Evolutionary conservation across 1,284 basidiomycete genomes (phyloP), one percentile per base, ranked within the genome.

Genomic region (Tetrapyrgos nigripes): DNA sequence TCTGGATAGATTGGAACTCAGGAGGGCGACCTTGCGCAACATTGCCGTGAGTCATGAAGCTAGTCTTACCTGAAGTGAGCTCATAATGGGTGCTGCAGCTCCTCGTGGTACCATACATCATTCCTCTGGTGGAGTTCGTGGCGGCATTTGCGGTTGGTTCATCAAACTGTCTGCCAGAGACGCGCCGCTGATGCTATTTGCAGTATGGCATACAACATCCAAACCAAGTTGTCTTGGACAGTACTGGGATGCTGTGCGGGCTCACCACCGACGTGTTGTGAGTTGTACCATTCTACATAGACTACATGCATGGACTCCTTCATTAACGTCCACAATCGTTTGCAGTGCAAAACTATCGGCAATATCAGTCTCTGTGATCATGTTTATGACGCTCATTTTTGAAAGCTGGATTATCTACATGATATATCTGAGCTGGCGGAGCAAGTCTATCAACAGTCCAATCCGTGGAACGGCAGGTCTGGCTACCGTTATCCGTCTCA

Each of bases 341-440:
- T n/a, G n/a, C 35, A 64, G 62, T 9, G 35, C 46, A 3, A 47
- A 46, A 46, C 49, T 54, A 14, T 47, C 55, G 3, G 40, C 48
- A 17, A 55, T 58, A 14, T 59, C 47, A 27, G 54, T 55, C 14
- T 43, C 49, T 17, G 19, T 49, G 3, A 49, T 64, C 2, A 57
- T 64, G 60, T 31, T 58, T 40, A 60, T 55, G 9, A 64, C 62
- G 13, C 45, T 58, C 28, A 50, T 49, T 24, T 44, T 62, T 17
- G 28, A 57, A 21, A 21, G 4, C 40, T n/a, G 51, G 3, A 50
- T 55, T 6, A 24, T 40, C 27, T 23, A 24, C 1, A 51, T 47
- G 37, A 40, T 57, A 6, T 62, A 64, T 55, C 55, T n/a, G n/a
- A n/a, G n/a, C n/a, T n/a, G n/a, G n/a, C n/a, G n/a, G n/a, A n/a